These are phyloP conservation scores for Eimeria falciformis DNA, from an alignment of 169 alveolate genomes.

Conservation along the genomic window DNA sequence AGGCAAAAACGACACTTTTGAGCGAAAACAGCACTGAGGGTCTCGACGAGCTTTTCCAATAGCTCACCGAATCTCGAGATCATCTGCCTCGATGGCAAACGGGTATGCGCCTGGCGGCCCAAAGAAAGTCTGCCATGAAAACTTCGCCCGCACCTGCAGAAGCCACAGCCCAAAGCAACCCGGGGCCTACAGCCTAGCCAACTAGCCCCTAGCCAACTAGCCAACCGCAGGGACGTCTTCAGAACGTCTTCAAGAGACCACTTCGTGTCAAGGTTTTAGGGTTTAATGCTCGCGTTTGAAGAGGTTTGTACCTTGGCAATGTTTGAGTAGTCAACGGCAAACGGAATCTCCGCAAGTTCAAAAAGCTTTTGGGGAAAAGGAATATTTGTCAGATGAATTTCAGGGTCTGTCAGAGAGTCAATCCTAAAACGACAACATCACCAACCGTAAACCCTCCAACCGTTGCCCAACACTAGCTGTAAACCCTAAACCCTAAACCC, in stretches of 20 bases:
- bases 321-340: conserved; percentile 87
- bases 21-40: background rate
- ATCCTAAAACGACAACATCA: conserved; percentile 59
- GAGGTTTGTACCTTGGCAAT: conserved; percentile 82
- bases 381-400: conserved; percentile 85
- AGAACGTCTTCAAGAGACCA: too few relatives aligned
- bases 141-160: conserved; percentile 83
- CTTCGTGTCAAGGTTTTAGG: too few relatives aligned
- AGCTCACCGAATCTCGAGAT: conserved; percentile 81
- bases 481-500: background rate
- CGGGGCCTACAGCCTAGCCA: too few relatives aligned
- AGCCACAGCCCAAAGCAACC: too few relatives aligned
- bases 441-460: background rate
- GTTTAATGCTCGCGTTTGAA: too few relatives aligned
- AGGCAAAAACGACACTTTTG: background rate
- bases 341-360: conserved; percentile 87
- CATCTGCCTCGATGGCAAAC: conserved; percentile 83
- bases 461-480: background rate
- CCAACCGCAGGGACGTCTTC: too few relatives aligned
- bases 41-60: background rate
- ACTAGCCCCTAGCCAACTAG: too few relatives aligned
- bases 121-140: conserved; percentile 85
- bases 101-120: conserved; percentile 73
- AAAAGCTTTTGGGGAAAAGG: conserved; percentile 88
- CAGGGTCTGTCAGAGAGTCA: conserved; percentile 86